Evolutionary conservation across 768 basidiomycete species (phyloP).

Genomic region (Lyophyllum decastes): DNA sequence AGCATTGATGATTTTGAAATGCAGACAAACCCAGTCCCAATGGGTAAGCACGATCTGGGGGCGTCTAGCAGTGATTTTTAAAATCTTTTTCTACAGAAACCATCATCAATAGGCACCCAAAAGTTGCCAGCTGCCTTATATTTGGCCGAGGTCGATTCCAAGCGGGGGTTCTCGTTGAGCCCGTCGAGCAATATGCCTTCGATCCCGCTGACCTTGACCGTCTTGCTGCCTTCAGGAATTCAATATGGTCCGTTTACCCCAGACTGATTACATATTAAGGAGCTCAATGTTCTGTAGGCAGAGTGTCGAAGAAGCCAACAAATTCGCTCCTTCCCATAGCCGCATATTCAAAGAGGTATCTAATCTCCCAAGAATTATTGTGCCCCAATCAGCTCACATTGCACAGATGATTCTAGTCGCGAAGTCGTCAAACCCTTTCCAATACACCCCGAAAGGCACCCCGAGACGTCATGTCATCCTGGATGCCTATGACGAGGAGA

Average conservation of each 20-base stretch:
- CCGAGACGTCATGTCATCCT: constrained; percentile 37
- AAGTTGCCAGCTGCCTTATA: constrained; percentile 32
- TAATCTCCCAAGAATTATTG: neutral
- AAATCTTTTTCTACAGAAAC: constrained; percentile 13
- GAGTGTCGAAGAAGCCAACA: constrained; percentile 39
- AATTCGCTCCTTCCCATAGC: constrained; percentile 41
- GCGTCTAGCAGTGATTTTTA: no score
- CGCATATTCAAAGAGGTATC: constrained; percentile 46
- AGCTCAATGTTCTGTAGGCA: constrained; percentile 29
- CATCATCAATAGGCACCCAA: constrained; percentile 34
- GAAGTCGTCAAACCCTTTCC: constrained; percentile 34
- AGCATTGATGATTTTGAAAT: neutral
- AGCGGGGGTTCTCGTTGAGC: constrained; percentile 42
- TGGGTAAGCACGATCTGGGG: constrained; percentile 24
- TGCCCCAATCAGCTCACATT: neutral
- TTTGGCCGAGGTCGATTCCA: constrained; percentile 43
- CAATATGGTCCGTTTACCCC: constrained; percentile 30
- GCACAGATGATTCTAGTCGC: constrained; percentile 43
- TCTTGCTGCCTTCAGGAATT: constrained; percentile 32
- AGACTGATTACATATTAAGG: neutral
- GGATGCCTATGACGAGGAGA: constrained; percentile 39
- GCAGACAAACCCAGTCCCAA: constrained; percentile 39
- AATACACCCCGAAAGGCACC: constrained; percentile 28
- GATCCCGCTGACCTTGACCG: constrained; percentile 28
- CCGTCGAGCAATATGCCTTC: constrained; percentile 26